These are phyloP conservation scores for Coleophoma cylindrospora DNA, from an alignment of 2,329 filamentous ascomycete genomes.

Conservation along the genomic window DNA sequence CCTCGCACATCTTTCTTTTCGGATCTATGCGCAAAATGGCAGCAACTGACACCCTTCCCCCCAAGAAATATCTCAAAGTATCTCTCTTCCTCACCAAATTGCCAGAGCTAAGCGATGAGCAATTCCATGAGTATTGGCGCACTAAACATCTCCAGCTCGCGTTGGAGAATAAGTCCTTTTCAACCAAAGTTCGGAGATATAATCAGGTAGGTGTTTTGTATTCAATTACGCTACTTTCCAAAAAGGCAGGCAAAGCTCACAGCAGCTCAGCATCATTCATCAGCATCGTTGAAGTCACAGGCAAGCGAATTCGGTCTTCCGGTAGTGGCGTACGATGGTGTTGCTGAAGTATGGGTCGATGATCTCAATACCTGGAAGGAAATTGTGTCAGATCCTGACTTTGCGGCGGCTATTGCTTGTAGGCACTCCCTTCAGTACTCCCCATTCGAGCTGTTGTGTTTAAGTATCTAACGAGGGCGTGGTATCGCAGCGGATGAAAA, in stretches of 20 bases:
- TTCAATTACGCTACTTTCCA: background rate
- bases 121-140: background rate
- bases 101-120: background rate
- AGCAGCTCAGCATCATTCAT: background rate
- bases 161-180: background rate
- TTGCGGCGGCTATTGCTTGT: background rate
- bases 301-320: background rate
- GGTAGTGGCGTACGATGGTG: background rate
- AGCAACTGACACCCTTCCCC: too few species aligned
- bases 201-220: background rate
- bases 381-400: background rate
- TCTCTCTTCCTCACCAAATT: background rate
- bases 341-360: background rate
- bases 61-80: background rate
- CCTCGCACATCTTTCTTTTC: too few species aligned
- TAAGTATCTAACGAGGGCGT: too few species aligned
- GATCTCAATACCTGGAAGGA: background rate
- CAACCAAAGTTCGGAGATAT: background rate
- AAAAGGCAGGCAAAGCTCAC: background rate
- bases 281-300: background rate
- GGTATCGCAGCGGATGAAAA: too few species aligned
- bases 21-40: too few species aligned
- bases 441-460: too few species aligned
- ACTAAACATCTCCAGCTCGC: background rate
- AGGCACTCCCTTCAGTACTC: background rate